A percentile compares a stretch with the other conserved stretches of the same genome.
Conservation (phyloP, 306 rosid genomes). For the Inga laurina region DNA sequence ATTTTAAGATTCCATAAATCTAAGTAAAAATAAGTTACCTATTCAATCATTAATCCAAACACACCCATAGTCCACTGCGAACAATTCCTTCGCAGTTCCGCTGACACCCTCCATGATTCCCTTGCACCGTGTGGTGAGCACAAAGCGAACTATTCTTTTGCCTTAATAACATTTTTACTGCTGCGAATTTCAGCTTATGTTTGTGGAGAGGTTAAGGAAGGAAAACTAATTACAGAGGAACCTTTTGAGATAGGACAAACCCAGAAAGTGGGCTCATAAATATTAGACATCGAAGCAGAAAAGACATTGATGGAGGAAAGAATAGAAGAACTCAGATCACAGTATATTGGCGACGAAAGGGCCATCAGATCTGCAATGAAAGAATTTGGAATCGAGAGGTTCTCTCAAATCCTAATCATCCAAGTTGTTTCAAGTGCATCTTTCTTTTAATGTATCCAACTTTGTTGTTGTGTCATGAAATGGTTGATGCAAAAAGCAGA, state of each 20-base stretch:
- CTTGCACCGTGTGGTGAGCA: slow-evolving; percentile 30
- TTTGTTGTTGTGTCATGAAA: too few relatives aligned
- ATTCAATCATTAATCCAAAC: too few relatives aligned
- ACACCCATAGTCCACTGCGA: too few relatives aligned
- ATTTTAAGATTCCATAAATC: too few relatives aligned
- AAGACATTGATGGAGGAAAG: slow-evolving; percentile 27
- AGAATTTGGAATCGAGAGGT: slow-evolving; percentile 30
- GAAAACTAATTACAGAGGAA: slow-evolving; percentile 18
- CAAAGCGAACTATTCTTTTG: slow-evolving; percentile 63
- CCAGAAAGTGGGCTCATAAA: not conserved
- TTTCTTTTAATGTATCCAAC: too few relatives aligned
- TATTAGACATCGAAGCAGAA: slow-evolving; percentile 37
- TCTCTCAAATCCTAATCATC: too few relatives aligned
- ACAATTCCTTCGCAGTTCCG: too few relatives aligned
- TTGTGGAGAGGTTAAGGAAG: slow-evolving; percentile 36
- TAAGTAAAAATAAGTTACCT: too few relatives aligned
- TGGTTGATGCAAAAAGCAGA: too few relatives aligned
- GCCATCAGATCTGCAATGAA: slow-evolving; percentile 33
- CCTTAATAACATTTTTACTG: not conserved
- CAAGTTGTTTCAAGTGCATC: too few relatives aligned
- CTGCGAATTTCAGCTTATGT: slow-evolving; percentile 43
- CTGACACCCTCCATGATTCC: too few relatives aligned
- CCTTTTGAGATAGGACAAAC: slow-evolving; percentile 26
- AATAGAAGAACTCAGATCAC: slow-evolving; percentile 23
- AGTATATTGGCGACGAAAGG: not conserved